Evolutionary conservation across 2,329 filamentous ascomycete species (phyloP).

Genomic region (Sporothrix humicola): DNA sequence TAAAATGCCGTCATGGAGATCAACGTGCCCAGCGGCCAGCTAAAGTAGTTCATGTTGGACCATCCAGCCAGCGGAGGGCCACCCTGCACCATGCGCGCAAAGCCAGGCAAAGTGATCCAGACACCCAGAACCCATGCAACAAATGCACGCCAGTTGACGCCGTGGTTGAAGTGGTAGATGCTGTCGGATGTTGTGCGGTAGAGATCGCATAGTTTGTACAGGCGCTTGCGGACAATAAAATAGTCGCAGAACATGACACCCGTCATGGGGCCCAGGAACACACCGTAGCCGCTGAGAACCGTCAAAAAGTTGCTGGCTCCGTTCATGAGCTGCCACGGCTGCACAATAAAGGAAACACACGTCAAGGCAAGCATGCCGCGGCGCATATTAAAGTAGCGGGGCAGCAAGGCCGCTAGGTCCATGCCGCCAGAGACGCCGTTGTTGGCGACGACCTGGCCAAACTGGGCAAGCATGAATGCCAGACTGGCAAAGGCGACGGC

Average conservation of each 20-base stretch:
- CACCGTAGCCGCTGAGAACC: conserved; percentile 51
- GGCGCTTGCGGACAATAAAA: conserved; percentile 45
- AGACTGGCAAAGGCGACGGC: conserved; percentile 54
- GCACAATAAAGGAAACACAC: conserved; percentile 28
- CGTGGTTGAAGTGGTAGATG: conserved; percentile 33
- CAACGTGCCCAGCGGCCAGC: conserved; percentile 26
- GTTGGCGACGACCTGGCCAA: conserved; percentile 53
- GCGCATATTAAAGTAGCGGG: conserved; percentile 60
- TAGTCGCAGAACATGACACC: conserved; percentile 35
- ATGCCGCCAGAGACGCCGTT: conserved; percentile 60
- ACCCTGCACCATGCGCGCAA: conserved; percentile 24
- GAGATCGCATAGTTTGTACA: conserved; percentile 43
- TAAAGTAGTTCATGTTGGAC: conserved; percentile 30
- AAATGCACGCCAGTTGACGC: conserved; percentile 32
- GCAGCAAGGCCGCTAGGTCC: conserved; percentile 59
- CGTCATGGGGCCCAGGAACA: conserved; percentile 35
- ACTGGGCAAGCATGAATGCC: conserved; percentile 53
- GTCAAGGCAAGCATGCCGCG: conserved; percentile 47
- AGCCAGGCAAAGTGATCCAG: conserved; percentile 37
- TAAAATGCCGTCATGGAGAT: conserved; percentile 21
- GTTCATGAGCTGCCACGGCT: conserved; percentile 57
- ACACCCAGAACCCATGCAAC: conserved; percentile 52
- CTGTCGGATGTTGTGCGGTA: conserved; percentile 32
- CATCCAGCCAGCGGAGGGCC: conserved; percentile 17
- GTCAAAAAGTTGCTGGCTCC: conserved; percentile 54